phyloP scores from a whole-genome alignment of 192 early-diverging fungal genomes.

The Coemansia guatemalensis region DNA sequence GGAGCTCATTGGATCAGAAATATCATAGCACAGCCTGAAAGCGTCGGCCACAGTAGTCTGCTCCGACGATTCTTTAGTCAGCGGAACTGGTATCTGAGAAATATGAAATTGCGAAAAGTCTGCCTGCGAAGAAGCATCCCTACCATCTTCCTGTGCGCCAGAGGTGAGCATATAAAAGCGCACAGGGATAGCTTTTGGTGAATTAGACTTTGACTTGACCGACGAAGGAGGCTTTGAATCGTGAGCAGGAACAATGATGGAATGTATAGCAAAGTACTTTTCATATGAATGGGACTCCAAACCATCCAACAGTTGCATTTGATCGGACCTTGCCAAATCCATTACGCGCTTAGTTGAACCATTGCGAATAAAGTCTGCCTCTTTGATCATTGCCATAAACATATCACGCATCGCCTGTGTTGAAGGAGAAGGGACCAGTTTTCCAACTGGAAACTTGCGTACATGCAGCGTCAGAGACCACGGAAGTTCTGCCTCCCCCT shows the following conservation, averaged over 20 bases:
- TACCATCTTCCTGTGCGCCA: slow-evolving; percentile 12
- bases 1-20: slow-evolving; percentile 48
- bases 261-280: slow-evolving; percentile 48
- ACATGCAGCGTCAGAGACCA: slow-evolving; percentile 82
- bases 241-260: slow-evolving; percentile 21
- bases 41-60: slow-evolving; percentile 39
- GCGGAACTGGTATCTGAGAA: slow-evolving; percentile 41
- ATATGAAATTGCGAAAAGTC: slow-evolving; percentile 40
- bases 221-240: slow-evolving; percentile 6
- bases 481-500: slow-evolving; percentile 54
- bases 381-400: slow-evolving; percentile 89
- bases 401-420: slow-evolving; percentile 66
- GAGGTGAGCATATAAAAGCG: slow-evolving; percentile 39
- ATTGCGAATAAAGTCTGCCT: slow-evolving; percentile 81
- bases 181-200: slow-evolving; percentile 41
- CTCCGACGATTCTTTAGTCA: slow-evolving; percentile 13
- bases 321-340: slow-evolving; percentile 80
- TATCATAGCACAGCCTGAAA: slow-evolving; percentile 53
- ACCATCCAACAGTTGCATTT: slow-evolving; percentile 77
- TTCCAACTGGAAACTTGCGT: slow-evolving; percentile 63
- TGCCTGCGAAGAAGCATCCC: slow-evolving; percentile 11
- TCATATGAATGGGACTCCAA: slow-evolving; percentile 51
- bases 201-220: slow-evolving; percentile 2
- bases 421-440: slow-evolving; percentile 61
- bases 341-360: slow-evolving; percentile 83